Evolutionary conservation across 805 yeast genomes (phyloP).

Genomic region (Metschnikowia shivogae): DNA sequence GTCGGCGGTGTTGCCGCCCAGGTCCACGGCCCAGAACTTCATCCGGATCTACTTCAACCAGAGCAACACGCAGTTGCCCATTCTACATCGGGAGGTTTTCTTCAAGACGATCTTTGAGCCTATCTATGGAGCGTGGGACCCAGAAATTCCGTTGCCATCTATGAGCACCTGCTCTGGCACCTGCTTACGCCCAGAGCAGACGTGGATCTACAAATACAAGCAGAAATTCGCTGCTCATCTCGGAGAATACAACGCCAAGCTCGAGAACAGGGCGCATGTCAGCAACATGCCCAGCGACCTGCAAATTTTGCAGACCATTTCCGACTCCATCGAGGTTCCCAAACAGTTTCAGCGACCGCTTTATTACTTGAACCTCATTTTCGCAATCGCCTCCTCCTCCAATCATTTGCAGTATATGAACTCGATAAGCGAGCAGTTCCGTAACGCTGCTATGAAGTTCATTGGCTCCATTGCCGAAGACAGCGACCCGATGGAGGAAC

Average conservation of each 20-base stretch:
- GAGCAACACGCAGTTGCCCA: constrained; percentile 78
- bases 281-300: constrained; percentile 1
- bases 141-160: constrained; percentile 56
- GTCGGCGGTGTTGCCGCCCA: constrained; percentile 62
- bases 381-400: constrained; percentile 77
- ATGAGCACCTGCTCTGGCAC: constrained; percentile 37
- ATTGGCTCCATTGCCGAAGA: constrained; percentile 58
- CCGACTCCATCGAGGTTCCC: constrained; percentile 39
- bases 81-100: constrained; percentile 78
- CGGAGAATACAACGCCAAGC: not conserved
- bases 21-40: constrained; percentile 62
- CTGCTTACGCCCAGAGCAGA: constrained; percentile 21
- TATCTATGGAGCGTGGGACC: constrained; percentile 63
- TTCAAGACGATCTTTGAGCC: constrained; percentile 67
- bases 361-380: constrained; percentile 69
- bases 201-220: constrained; percentile 48
- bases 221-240: constrained; percentile 20
- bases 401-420: constrained; percentile 65
- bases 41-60: constrained; percentile 68
- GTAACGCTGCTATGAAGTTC: constrained; percentile 58
- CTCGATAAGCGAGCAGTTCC: constrained; percentile 64
- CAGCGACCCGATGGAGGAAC: constrained; percentile 58
- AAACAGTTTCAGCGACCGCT: constrained; percentile 47
- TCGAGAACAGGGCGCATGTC: not conserved
- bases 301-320: constrained; percentile 2